Evolutionary conservation across 2,329 filamentous ascomycete genomes (phyloP).

Genomic region (Fusarium nematophilum): DNA sequence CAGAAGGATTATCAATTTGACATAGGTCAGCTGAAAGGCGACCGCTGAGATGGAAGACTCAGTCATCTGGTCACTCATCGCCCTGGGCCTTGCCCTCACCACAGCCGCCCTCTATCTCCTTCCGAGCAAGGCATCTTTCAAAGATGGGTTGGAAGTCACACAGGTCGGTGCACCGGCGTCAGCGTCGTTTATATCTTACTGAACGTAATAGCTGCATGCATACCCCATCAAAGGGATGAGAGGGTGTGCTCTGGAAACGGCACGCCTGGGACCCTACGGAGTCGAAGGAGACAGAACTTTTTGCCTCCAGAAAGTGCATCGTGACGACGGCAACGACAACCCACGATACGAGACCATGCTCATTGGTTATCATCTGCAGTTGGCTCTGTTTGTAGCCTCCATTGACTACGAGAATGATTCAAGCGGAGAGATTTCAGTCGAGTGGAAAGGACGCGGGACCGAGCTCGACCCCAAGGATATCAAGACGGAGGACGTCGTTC

Average conservation of each 20-base stretch:
- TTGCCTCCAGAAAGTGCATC: conserved; percentile 33
- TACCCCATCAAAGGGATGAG: conserved; percentile 39
- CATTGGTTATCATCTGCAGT: conserved; percentile 34
- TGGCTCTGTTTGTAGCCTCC: conserved; percentile 28
- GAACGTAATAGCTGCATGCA: conserved; percentile 30
- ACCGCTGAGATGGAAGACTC: not conserved
- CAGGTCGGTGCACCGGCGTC: conserved; percentile 9
- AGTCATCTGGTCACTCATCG: not conserved
- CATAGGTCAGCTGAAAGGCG: too few relatives aligned
- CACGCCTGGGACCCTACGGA: conserved; percentile 24
- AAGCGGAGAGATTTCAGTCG: conserved; percentile 5
- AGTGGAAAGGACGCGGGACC: conserved; percentile 20
- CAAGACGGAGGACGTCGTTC: not conserved
- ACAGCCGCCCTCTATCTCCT: not conserved
- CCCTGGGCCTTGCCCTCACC: conserved; percentile 3
- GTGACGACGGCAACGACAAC: not conserved
- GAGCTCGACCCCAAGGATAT: too few relatives aligned
- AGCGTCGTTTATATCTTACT: not conserved
- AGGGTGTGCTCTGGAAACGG: conserved; percentile 25
- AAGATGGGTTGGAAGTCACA: conserved; percentile 28
- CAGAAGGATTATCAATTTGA: too few relatives aligned
- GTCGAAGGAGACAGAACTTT: conserved; percentile 39
- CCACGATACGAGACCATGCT: conserved; percentile 36
- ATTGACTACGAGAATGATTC: conserved; percentile 12
- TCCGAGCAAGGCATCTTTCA: not conserved